A percentile compares a stretch with the other conserved stretches of the same genome.
phyloP scores from a whole-genome alignment of 495 filamentous ascomycete genomes.

The Geopyxis carbonaria region DNA sequence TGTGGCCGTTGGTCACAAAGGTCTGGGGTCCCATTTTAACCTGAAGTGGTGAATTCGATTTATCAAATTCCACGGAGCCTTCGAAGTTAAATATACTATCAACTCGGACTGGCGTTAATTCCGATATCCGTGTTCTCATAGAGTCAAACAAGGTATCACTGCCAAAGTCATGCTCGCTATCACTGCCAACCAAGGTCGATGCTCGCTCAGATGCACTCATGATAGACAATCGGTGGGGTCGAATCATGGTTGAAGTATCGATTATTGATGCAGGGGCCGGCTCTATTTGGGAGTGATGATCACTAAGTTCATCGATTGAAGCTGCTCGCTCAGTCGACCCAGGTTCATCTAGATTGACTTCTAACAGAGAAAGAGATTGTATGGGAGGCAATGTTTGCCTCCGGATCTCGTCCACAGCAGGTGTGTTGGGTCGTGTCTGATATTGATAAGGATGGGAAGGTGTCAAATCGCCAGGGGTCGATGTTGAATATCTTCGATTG shows the following conservation, averaged over 20 bases:
- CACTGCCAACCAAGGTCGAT: slow-evolving; percentile 69
- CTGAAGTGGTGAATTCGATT: no score
- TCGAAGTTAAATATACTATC: slow-evolving; percentile 73
- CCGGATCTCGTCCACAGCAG: slow-evolving; percentile 1
- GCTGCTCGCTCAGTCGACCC: slow-evolving; percentile 3
- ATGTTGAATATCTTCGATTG: slow-evolving; percentile 11
- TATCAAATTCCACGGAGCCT: no score
- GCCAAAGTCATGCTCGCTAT: slow-evolving; percentile 62
- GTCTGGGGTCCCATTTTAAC: no score
- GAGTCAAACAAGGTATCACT: slow-evolving; percentile 91
- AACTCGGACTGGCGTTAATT: slow-evolving; percentile 34
- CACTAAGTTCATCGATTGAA: neutral
- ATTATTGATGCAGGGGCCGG: neutral
- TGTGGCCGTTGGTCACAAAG: no score
- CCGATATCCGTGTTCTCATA: slow-evolving; percentile 62
- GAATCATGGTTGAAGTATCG: neutral
- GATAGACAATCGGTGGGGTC: slow-evolving; percentile 25
- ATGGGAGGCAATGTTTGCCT: slow-evolving; percentile 14
- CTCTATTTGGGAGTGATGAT: neutral
- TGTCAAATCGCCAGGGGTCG: slow-evolving; percentile 6
- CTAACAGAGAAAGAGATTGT: slow-evolving; percentile 14
- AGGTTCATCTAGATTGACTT: slow-evolving; percentile 8
- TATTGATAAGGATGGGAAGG: slow-evolving; percentile 7
- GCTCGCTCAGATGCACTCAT: slow-evolving; percentile 50
- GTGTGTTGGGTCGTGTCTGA: slow-evolving; percentile 11